Evolutionary conservation across 108 stramenopile species (phyloP), one percentile per base, ranked within the genome.

Genomic region (Nitzschia sp.): DNA sequence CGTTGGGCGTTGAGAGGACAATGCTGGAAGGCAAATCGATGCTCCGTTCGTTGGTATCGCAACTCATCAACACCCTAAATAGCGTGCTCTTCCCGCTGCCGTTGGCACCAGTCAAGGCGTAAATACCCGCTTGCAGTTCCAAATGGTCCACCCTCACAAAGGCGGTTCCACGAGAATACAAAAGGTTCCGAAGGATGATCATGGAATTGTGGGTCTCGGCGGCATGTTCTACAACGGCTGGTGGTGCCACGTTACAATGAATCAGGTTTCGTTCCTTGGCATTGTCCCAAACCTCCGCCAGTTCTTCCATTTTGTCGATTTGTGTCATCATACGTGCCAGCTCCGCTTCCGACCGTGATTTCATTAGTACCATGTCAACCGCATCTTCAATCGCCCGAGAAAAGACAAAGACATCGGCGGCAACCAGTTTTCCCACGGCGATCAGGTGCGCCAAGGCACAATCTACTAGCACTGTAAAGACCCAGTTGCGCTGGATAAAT

Each of bases 331-430:
- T 89, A 2, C 84, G 79, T 0, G 93, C 93, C 57, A 94, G 35
- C 50, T 94, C 93, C 2, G 85, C 85, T 68, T 94, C 93, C 23
- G 79, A 82, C 50, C 93, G 75, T 53, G 89, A 91, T 35, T 85
- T 75, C 75, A 91, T 94, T 19, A 94, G 66, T 3, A 85, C 73
- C 67, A 89, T 85, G 64, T 94, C 90, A 6, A 94, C 83, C 9
- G 87, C 84, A 77, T 94, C 93, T 60, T 94, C 93, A 69, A 91
- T 90, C 23, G 93, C 93, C 25, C 93, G 62, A 21, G 83, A 79
- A 59, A 90, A 94, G 16, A 94, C 93, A 75, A 91, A 94, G 29
- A 88, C 89, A 55, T 94, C 93, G 19, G 89, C 78, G 4, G 90
- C 67, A 8, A 81, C 81, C 25, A 94, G 83, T 41, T 78, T 88